Conservation (phyloP, 768 basidiomycete species). For the Mrakia frigida region DNA sequence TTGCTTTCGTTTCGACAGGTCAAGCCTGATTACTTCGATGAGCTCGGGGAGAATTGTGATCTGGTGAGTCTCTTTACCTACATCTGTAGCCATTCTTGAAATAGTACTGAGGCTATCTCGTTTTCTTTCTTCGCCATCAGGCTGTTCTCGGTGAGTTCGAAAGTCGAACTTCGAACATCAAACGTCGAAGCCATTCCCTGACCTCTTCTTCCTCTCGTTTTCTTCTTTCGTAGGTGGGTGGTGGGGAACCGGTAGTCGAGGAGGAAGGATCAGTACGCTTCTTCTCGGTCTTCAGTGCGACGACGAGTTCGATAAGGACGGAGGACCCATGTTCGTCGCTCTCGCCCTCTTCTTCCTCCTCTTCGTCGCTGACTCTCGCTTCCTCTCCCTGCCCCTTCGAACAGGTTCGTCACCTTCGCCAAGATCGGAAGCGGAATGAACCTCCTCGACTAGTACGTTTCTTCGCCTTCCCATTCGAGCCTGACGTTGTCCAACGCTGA, state of each 20-base stretch:
- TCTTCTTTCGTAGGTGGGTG: slow-evolving; percentile 62
- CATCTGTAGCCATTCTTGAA: neutral
- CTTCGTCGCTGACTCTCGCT: neutral
- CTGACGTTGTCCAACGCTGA: neutral
- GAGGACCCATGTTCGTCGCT: slow-evolving; percentile 55
- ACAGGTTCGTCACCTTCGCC: slow-evolving; percentile 77
- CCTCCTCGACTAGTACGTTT: slow-evolving; percentile 62
- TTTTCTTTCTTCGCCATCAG: neutral
- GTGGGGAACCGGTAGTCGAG: slow-evolving; percentile 76
- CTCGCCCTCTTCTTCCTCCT: neutral
- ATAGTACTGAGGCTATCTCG: neutral
- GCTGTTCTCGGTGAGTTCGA: neutral
- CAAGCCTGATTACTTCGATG: slow-evolving; percentile 73
- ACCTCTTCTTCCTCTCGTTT: neutral
- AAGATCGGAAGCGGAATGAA: slow-evolving; percentile 86
- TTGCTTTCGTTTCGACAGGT: slow-evolving; percentile 50
- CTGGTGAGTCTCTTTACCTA: neutral
- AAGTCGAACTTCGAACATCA: too few species aligned
- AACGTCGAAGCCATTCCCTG: too few species aligned
- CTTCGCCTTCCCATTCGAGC: too few species aligned
- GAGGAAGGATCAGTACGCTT: slow-evolving; percentile 82
- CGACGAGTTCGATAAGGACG: slow-evolving; percentile 58
- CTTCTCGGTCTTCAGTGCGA: slow-evolving; percentile 69
- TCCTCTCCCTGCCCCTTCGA: neutral
- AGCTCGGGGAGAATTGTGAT: slow-evolving; percentile 31